Conservation (phyloP, 306 rosid species). For the Alnus rubra region DNA sequence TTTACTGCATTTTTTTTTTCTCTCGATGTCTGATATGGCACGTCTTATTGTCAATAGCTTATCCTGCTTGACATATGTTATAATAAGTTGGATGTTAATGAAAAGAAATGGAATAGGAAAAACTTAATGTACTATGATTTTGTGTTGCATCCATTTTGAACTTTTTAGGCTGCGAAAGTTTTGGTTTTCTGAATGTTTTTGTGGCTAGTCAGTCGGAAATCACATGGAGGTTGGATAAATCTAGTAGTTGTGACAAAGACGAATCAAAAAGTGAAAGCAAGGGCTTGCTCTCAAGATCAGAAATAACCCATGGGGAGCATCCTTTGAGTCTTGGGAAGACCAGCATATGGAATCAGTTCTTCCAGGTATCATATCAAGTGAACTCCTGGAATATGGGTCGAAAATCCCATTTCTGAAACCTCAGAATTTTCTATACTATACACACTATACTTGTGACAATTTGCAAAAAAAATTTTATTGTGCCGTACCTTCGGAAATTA, state of each 20-base stretch:
- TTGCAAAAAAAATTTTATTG: no score
- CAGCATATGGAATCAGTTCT: slow-evolving; percentile 96
- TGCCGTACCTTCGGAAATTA: no score
- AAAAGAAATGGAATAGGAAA: slow-evolving; percentile 2
- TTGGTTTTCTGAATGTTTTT: slow-evolving; percentile 72
- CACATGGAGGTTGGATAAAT: slow-evolving; percentile 74
- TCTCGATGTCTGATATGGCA: not conserved
- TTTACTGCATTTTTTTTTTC: not conserved
- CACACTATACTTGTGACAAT: no score
- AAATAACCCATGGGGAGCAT: slow-evolving; percentile 90
- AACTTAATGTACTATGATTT: not conserved
- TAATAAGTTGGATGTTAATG: not conserved
- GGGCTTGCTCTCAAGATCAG: slow-evolving; percentile 82
- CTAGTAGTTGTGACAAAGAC: slow-evolving; percentile 52
- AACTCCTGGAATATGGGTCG: slow-evolving; percentile 8
- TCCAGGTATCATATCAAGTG: slow-evolving; percentile 60
- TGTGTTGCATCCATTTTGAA: slow-evolving; percentile 15
- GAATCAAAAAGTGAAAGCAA: slow-evolving; percentile 53
- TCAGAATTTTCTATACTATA: no score
- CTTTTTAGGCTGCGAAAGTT: slow-evolving; percentile 25
- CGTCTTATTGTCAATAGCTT: slow-evolving; percentile 3
- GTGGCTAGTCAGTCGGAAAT: slow-evolving; percentile 99
- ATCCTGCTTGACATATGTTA: not conserved
- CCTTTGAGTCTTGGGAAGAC: slow-evolving; percentile 97
- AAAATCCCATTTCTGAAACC: not conserved